Percentiles rank a stretch among this genome's conserved stretches.
phyloP scores from a whole-genome alignment of 176 grass and related monocot species.

The Bonia amplexicaulis region DNA sequence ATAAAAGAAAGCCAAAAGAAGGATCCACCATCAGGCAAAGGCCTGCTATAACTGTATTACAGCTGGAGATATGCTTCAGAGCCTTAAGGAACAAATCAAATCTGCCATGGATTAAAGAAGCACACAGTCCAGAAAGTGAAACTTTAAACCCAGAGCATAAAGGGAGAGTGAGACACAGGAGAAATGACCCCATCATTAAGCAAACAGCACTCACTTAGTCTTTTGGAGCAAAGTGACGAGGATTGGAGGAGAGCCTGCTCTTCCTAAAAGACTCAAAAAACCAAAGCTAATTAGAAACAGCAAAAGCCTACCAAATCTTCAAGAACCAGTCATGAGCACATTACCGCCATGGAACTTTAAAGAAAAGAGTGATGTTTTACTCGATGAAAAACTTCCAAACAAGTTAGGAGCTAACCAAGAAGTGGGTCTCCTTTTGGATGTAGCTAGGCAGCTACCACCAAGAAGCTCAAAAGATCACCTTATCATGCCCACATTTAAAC shows the following conservation, averaged over 20 bases:
- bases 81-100: constrained; percentile 44
- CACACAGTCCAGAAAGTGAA: constrained; percentile 45
- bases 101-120: constrained; percentile 39
- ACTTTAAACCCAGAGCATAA: constrained; percentile 67
- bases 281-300: constrained; percentile 57
- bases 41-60: constrained; percentile 37
- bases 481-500: constrained; percentile 17
- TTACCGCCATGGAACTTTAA: constrained; percentile 14
- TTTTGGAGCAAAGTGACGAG: constrained; percentile 43
- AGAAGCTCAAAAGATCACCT: constrained; percentile 21
- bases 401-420: constrained; percentile 28
- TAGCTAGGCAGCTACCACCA: constrained; percentile 16
- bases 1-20: constrained; percentile 38
- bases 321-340: constrained; percentile 34
- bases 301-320: constrained; percentile 56
- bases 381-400: constrained; percentile 28
- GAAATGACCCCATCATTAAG: constrained; percentile 52
- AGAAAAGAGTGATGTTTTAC: constrained; percentile 28
- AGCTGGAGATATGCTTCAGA: constrained; percentile 47
- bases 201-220: constrained; percentile 21
- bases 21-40: constrained; percentile 46
- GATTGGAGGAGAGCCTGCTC: constrained; percentile 28
- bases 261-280: constrained; percentile 39
- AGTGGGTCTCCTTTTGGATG: constrained; percentile 15
- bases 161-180: constrained; percentile 31